These are phyloP conservation scores for Nicotiana benthamiana DNA, from an alignment of 257 asterid genomes.

Conservation along the genomic window DNA sequence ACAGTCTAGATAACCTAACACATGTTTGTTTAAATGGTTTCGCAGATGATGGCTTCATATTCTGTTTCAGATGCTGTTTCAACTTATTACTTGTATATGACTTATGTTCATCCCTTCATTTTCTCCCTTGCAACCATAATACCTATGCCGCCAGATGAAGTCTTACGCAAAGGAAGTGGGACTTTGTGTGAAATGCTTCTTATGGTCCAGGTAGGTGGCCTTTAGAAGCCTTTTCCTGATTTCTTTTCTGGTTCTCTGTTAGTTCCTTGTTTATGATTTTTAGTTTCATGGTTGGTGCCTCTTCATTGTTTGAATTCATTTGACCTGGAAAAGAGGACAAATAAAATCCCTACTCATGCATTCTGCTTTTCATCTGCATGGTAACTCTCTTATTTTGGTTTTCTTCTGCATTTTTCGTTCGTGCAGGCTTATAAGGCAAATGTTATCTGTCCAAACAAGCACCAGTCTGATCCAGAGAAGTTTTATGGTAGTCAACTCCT, in stretches of 20 bases:
- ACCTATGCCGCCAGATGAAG: conserved; percentile 99
- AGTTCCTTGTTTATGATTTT: conserved; percentile 1
- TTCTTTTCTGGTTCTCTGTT: not conserved
- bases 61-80: conserved; percentile 99
- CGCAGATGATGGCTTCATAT: conserved; percentile 99
- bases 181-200: conserved; percentile 99
- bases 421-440: conserved; percentile 91
- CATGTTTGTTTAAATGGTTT: conserved; percentile 16
- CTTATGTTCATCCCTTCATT: conserved; percentile 95
- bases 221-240: not conserved
- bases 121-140: conserved; percentile 96
- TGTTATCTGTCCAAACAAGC: conserved; percentile 96
- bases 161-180: conserved; percentile 96
- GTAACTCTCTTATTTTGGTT: conserved; percentile 12
- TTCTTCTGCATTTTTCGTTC: conserved; percentile 16
- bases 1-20: conserved; percentile 1
- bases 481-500: conserved; percentile 71
- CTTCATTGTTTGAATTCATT: not conserved
- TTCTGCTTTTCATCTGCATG: conserved; percentile 7
- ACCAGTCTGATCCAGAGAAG: conserved; percentile 96
- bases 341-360: conserved; percentile 6
- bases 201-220: conserved; percentile 80
- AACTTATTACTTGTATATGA: conserved; percentile 94
- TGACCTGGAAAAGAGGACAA: not conserved
- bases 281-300: conserved; percentile 8